phyloP scores from a whole-genome alignment of 2,329 filamentous ascomycete genomes.

The Penicillium palitans region DNA sequence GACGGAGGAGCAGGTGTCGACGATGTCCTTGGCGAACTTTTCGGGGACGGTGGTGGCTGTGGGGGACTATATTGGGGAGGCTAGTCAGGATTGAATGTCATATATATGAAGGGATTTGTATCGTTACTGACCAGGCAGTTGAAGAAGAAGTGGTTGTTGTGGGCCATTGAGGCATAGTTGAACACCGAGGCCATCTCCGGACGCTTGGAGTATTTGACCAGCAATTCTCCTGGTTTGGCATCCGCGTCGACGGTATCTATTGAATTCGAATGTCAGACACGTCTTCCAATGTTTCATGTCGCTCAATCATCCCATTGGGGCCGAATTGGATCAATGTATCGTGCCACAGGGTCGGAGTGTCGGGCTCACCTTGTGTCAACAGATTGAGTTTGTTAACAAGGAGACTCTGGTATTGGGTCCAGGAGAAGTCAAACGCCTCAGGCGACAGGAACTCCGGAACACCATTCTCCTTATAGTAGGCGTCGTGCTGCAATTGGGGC shows the following conservation, averaged over 20 bases:
- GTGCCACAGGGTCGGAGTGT: constrained; percentile 7
- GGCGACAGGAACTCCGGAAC: constrained; percentile 71
- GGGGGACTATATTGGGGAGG: constrained; percentile 37
- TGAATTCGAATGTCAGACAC: constrained; percentile 2
- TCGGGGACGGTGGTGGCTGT: constrained; percentile 54
- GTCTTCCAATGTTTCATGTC: background rate
- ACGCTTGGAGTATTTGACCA: constrained; percentile 75
- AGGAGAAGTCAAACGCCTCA: constrained; percentile 72
- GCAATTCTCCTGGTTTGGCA: constrained; percentile 64
- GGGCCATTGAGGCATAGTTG: constrained; percentile 95
- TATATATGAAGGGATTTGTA: background rate
- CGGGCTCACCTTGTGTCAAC: constrained; percentile 65
- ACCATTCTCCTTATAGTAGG: constrained; percentile 51
- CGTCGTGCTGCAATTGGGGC: constrained; percentile 51
- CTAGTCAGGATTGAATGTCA: constrained; percentile 10
- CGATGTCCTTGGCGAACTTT: constrained; percentile 60
- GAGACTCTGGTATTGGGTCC: constrained; percentile 76
- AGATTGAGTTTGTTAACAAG: constrained; percentile 75
- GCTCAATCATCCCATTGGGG: background rate
- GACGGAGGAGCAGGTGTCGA: constrained; percentile 73
- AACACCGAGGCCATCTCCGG: constrained; percentile 76
- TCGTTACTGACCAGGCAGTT: constrained; percentile 43
- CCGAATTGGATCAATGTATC: background rate
- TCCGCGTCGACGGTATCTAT: constrained; percentile 65
- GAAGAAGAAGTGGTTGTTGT: constrained; percentile 73